Evolutionary conservation across 2,329 filamentous ascomycete genomes (phyloP).

Genomic region (Cadophora sp.): DNA sequence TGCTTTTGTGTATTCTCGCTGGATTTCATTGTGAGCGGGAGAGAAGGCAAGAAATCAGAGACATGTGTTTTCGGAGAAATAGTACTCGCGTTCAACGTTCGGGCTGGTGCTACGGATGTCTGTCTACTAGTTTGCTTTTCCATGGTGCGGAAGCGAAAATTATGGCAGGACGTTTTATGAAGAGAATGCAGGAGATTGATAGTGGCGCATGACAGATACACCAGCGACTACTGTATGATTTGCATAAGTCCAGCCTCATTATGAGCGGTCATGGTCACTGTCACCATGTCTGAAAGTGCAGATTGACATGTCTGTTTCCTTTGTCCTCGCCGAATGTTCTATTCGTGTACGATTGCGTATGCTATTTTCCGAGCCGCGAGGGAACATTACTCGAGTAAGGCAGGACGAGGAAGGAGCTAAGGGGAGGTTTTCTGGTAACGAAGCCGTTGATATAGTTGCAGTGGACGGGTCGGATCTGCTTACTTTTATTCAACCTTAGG

Average conservation of each 20-base stretch:
- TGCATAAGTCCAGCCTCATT: neutral
- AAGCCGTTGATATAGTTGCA: neutral
- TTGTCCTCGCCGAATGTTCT: conserved; percentile 11
- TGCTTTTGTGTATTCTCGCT: neutral
- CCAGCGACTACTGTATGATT: neutral
- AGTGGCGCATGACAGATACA: neutral
- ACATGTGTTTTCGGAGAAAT: neutral
- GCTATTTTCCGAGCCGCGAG: conserved; percentile 1
- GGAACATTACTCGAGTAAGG: neutral
- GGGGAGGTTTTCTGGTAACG: neutral
- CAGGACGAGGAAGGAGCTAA: neutral
- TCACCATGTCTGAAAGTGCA: neutral
- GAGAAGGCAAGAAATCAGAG: conserved; percentile 2
- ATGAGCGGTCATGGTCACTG: neutral
- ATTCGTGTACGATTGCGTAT: neutral
- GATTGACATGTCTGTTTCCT: neutral
- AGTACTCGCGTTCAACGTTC: neutral
- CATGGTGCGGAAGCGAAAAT: neutral
- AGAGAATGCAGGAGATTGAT: neutral
- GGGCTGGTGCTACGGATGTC: neutral
- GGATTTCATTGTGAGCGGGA: neutral
- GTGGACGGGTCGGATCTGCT: neutral
- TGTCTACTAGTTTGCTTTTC: neutral
- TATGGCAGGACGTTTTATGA: neutral
- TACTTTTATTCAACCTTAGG: neutral